Evolutionary conservation across 169 alveolate species (phyloP).

Genomic region (Plasmodium gonderi): DNA sequence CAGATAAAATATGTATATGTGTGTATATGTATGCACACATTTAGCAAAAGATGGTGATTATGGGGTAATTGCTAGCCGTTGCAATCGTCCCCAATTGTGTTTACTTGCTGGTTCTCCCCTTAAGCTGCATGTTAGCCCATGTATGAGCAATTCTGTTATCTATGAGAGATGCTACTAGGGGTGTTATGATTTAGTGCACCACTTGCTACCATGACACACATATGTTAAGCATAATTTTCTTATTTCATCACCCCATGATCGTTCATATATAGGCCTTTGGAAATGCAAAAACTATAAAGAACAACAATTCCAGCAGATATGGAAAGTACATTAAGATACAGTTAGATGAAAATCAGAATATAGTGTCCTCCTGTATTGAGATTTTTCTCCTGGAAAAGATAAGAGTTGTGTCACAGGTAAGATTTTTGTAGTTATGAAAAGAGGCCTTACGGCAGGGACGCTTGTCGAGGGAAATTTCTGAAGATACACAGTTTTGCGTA

Average conservation of each 20-base stretch:
- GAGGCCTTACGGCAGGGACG: not conserved
- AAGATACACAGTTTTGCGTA: not conserved
- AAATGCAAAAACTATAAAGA: slow-evolving; percentile 97
- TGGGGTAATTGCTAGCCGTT: not conserved
- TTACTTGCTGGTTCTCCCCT: not conserved
- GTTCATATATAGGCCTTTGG: slow-evolving; percentile 99
- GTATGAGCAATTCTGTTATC: not conserved
- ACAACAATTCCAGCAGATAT: slow-evolving; percentile 97
- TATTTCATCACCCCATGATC: slow-evolving; percentile 67
- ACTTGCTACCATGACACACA: not conserved
- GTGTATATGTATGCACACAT: not conserved
- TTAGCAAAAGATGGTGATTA: not conserved
- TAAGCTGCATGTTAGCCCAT: not conserved
- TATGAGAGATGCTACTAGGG: not conserved
- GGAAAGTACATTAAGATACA: slow-evolving; percentile 97
- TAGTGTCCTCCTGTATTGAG: slow-evolving; percentile 52
- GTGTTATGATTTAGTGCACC: not conserved
- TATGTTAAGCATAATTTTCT: not conserved
- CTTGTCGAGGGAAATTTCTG: not conserved
- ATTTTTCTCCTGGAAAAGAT: slow-evolving; percentile 72
- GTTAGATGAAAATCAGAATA: slow-evolving; percentile 84
- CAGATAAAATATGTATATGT: not conserved
- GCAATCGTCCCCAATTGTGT: not conserved
- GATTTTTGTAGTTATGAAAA: not conserved
- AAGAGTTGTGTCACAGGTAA: slow-evolving; percentile 72